phyloP scores from a whole-genome alignment of 2,329 filamentous ascomycete species.

The Verticillium alfalfae region DNA sequence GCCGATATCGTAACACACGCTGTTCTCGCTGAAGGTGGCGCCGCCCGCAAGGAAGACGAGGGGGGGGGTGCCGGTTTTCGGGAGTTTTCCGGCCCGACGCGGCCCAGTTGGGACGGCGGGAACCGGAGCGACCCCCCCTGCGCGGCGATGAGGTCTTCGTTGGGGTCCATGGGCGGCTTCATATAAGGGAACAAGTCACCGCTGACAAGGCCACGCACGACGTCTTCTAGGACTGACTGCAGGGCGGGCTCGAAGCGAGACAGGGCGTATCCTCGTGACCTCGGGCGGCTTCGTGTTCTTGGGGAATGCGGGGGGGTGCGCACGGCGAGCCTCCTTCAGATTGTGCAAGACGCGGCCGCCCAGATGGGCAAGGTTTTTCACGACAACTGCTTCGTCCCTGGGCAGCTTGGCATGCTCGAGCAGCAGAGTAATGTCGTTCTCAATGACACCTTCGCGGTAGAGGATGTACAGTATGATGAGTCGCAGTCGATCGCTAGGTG shows the following conservation, averaged over 20 bases:
- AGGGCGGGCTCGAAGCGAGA: constrained; percentile 80
- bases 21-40: constrained; percentile 86
- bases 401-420: constrained; percentile 78
- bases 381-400: constrained; percentile 63
- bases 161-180: constrained; percentile 61
- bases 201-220: constrained; percentile 64
- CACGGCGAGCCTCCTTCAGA: constrained; percentile 71
- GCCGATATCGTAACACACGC: constrained; percentile 83
- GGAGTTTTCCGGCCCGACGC: constrained; percentile 65
- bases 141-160: constrained; percentile 50
- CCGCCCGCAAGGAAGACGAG: constrained; percentile 95
- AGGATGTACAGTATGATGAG: constrained; percentile 82
- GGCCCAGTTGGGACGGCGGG: constrained; percentile 93
- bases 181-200: constrained; percentile 64
- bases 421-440: constrained; percentile 78
- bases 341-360: constrained; percentile 60
- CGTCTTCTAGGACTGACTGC: constrained; percentile 75
- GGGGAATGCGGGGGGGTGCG: constrained; percentile 64
- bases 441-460: constrained; percentile 78
- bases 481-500: constrained; percentile 69
- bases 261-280: constrained; percentile 69
- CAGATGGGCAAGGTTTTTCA: constrained; percentile 75
- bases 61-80: constrained; percentile 89
- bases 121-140: constrained; percentile 76
- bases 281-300: constrained; percentile 52